Evolutionary conservation across 805 yeast genomes (phyloP), one percentile per base, ranked within the genome.

Genomic region (Cyberlindnera saturnus): DNA sequence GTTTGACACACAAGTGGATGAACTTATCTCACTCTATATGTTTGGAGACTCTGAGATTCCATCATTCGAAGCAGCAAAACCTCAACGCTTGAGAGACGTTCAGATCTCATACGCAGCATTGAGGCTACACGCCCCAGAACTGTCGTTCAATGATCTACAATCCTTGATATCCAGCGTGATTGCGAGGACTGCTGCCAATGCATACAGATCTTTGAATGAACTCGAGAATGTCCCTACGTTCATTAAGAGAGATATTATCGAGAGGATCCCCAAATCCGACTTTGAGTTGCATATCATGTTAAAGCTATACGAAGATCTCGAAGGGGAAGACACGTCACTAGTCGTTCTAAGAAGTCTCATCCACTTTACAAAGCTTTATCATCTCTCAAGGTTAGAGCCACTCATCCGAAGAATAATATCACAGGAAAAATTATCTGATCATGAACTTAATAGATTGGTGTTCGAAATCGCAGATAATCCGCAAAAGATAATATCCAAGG

Each of bases 191-290:
- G 57, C 73, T 10, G 47, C 57, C 6, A 55, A 51, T 2, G 64
- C 72, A 4, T 70, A 74, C 43, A 32, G 45, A 3, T 45, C 63
- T 2, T 50, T 73, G 9, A 39, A 62, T 0, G 60, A 63, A 15
- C 45, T 57, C 9, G 41, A 56, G 1, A 47, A 55, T 3, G 58
- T 71, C 14, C 78, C 79, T 0, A 51, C 65, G 1, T 69, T 66
- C 51, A 60, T 73, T 1, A 38, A 62, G 1, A 55, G 62, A 1
- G 75, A 73, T 45, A 52, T 73, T 5, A 50, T 71, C 2, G 46
- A 59, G 1, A 57, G 78, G 37, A 60, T 70, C 1, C 53, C 59
- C 4, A 43, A 30, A 11, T 50, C 57, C 2, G 46, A 34, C 8
- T 39, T 42, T 19, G 59, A 56, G 29, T 41, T 49, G 2, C 49